Evolutionary conservation across 2,329 filamentous ascomycete genomes (phyloP), one percentile per base, ranked within the genome.

Genomic region (Thelonectria discophora): DNA sequence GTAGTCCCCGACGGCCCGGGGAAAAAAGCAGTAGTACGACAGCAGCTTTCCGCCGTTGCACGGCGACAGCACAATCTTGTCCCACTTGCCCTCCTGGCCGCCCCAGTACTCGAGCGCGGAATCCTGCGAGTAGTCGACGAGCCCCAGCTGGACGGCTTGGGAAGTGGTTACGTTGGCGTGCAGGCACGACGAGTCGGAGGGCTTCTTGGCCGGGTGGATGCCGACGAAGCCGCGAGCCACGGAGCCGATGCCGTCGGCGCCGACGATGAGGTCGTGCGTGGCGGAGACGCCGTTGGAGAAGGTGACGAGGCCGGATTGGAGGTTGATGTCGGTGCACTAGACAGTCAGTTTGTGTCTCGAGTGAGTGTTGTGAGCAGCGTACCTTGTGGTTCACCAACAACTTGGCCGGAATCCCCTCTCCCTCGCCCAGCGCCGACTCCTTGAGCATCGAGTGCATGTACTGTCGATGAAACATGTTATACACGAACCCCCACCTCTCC

Each of bases 1-100:
- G 70, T 87, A 90, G 71, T 90, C 70, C 0, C 70, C 70, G 15
- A 68, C 75, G 6, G 69, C 74, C 5, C 74, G 80, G 0, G 87
- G 84, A 75, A 89, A 90, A 79, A 90, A 90, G 76, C 88, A 90
- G 76, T 91, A 91, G 77, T 89, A 91, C 0, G 87, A 89, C 3
- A 90, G 79, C 3, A 90, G 77, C 62, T 84, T 84, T 55, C 88
- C 88, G 20, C 83, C 84, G 69, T 90, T 88, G 77, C 89, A 91
- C 5, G 88, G 87, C 0, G 87, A 90, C 2, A 91, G 78, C 5
- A 91, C 88, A 60, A 91, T 90, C 80, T 91, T 91, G 74, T 90
- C 85, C 80, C 80, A 86, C 69, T 85, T 86, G 57, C 77, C 78
- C 55, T 88, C 84, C 54, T 87, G 83, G 1, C 89, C 89, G 24